Evolutionary conservation across 176 grass and related monocot genomes (phyloP).

Genomic region (Oryza glumipatula): DNA sequence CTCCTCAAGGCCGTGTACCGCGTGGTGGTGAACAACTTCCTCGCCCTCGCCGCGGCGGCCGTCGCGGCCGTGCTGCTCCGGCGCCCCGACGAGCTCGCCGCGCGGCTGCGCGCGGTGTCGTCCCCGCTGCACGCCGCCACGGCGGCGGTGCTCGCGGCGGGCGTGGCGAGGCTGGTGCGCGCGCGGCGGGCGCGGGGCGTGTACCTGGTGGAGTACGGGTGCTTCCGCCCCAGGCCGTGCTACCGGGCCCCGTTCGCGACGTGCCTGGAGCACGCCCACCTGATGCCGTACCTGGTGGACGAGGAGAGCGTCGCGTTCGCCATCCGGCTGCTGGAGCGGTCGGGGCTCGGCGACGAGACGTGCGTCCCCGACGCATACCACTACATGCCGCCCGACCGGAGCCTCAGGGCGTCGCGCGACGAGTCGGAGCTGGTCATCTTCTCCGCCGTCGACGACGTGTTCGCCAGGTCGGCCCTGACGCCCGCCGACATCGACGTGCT

Average conservation of each 20-base stretch:
- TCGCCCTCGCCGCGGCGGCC: neutral
- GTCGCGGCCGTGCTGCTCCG: neutral
- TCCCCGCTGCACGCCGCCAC: constrained; percentile 1
- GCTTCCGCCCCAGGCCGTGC: constrained; percentile 46
- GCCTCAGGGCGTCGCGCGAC: constrained; percentile 32
- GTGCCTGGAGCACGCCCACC: constrained; percentile 49
- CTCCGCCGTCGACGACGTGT: constrained; percentile 53
- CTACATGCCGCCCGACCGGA: constrained; percentile 53
- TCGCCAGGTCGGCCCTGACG: constrained; percentile 22
- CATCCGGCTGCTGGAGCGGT: constrained; percentile 42
- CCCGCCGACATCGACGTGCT: constrained; percentile 47
- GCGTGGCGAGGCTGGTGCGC: constrained; percentile 8
- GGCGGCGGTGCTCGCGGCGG: neutral
- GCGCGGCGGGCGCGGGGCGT: constrained; percentile 21
- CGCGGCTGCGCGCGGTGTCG: neutral
- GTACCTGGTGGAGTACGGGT: constrained; percentile 65
- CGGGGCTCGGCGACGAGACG: constrained; percentile 63
- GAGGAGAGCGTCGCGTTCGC: constrained; percentile 38
- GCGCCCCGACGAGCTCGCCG: neutral
- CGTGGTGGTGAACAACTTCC: constrained; percentile 38
- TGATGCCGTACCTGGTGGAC: constrained; percentile 51
- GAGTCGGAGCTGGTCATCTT: constrained; percentile 53
- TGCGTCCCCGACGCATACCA: constrained; percentile 54
- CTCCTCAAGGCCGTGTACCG: constrained; percentile 6
- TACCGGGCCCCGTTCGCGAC: constrained; percentile 49